Base-by-base conservation (phyloP, 148 eudicot species). In the Rhododendron ovatum region DNA sequence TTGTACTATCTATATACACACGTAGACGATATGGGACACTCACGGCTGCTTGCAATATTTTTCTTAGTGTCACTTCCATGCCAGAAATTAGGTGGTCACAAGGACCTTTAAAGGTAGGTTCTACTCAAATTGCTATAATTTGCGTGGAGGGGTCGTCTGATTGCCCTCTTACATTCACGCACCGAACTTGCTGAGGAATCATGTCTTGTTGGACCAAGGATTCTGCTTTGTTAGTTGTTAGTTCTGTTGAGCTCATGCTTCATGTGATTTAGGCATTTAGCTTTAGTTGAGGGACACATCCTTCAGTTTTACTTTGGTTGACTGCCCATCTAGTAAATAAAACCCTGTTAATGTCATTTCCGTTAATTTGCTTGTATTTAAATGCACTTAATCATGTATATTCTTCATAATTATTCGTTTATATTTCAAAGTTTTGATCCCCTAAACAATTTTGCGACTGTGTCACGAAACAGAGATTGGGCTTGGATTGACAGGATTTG, bases 401-500 rank as follows among this genome's bases (percentile, higher is more conserved):
- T 48, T 18, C 17, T 85, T 48, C 78, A 30, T 17, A 71, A 26
- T 37, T 74, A 9, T 13, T 65, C 61, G n/a, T 75, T 4, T 80
- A 43, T 59, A 20, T 55, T 45, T 84, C 65, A 47, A 59, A 71
- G 15, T 48, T 76, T 28, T 69, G n/a, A 41, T 41, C n/a, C 33
- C 84, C 78, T 83, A 28, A 86, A 57, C 14, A 7, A 80, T 13
- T 80, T 86, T 75, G 65, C 17, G 24, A 65, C 24, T 84, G 65
- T 84, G 76, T 86, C 37, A 84, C 85, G 47, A 82, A 86, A 87
- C 95, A 97, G 98, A 97, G 92, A 95, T 97, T 85, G 99, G 98
- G 76, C 92, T 97, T 10, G 98, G 99, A 26, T 86, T 97, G 95
- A 95, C 96, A 45, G 98, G 92, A 73, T 97, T 95, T 91, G 99